Percentiles rank a stretch among this genome's conserved stretches.
These are phyloP conservation scores for Crithidia thermophila DNA, from an alignment of 208 protist species.

Conservation along the genomic window DNA sequence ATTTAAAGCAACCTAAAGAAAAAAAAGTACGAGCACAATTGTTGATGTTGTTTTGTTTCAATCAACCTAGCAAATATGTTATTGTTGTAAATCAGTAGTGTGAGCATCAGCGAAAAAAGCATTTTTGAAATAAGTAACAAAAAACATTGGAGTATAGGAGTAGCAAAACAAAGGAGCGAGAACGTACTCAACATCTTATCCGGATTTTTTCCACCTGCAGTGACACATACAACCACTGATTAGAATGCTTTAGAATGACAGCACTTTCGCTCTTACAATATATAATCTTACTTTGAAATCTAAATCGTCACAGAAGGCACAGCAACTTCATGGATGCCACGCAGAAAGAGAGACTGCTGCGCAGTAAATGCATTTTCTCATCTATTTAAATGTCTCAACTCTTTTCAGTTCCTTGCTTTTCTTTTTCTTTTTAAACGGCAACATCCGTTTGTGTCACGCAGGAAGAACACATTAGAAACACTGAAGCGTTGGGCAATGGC, in stretches of 20 bases:
- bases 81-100: background rate
- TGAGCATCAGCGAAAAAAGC: background rate
- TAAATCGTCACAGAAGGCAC: too few relatives aligned
- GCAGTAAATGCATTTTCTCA: background rate
- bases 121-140: background rate
- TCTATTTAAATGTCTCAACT: background rate
- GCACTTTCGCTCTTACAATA: too few relatives aligned
- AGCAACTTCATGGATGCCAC: background rate
- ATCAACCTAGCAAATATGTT: background rate
- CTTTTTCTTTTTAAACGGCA: too few relatives aligned
- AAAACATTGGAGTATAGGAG: background rate
- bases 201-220: too few relatives aligned
- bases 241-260: too few relatives aligned
- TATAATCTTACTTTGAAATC: too few relatives aligned
- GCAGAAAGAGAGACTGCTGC: background rate
- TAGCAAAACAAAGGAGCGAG: constrained; percentile 1
- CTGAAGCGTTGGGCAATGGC: too few relatives aligned
- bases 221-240: too few relatives aligned
- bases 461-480: too few relatives aligned
- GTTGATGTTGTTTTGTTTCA: background rate
- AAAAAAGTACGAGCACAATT: background rate
- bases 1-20: background rate
- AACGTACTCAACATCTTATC: too few relatives aligned
- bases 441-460: too few relatives aligned
- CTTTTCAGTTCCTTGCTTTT: too few relatives aligned